Percentiles rank a stretch among this genome's conserved stretches.
Evolutionary conservation across 345 rosid species (phyloP).

Genomic region (Salix caprea): DNA sequence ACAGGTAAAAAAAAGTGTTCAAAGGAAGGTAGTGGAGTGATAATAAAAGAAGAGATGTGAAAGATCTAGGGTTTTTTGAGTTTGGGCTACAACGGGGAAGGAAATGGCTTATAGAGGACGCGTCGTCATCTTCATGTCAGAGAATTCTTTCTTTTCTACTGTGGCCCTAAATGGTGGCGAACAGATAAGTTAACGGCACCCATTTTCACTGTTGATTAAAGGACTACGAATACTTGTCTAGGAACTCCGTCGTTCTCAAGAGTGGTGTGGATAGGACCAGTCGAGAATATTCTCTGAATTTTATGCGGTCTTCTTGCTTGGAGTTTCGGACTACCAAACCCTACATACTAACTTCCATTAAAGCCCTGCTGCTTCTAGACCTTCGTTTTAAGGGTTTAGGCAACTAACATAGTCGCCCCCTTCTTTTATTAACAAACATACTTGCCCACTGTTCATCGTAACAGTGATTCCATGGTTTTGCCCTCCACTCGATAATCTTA

Average conservation of each 20-base stretch:
- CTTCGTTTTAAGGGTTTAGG: too few species aligned
- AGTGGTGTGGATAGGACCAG: neutral
- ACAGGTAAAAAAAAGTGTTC: neutral
- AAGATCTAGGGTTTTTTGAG: conserved; percentile 11
- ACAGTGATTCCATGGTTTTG: too few species aligned
- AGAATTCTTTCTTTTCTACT: neutral
- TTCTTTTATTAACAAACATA: too few species aligned
- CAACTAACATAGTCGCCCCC: too few species aligned
- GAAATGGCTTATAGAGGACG: conserved; percentile 10
- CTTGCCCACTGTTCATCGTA: too few species aligned
- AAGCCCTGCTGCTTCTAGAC: too few species aligned
- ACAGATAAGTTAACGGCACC: neutral
- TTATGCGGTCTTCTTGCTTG: neutral
- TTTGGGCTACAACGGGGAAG: neutral
- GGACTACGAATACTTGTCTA: too few species aligned
- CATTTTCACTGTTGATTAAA: neutral
- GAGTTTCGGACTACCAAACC: neutral
- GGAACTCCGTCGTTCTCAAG: neutral
- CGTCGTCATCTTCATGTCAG: neutral
- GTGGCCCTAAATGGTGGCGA: conserved; percentile 12
- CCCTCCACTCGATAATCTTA: too few species aligned
- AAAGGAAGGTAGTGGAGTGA: neutral
- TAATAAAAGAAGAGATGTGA: neutral
- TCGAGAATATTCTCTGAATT: neutral
- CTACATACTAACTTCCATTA: too few species aligned